phyloP scores from a whole-genome alignment of 805 yeast genomes.

The Starmerella khaoyaiensis region DNA sequence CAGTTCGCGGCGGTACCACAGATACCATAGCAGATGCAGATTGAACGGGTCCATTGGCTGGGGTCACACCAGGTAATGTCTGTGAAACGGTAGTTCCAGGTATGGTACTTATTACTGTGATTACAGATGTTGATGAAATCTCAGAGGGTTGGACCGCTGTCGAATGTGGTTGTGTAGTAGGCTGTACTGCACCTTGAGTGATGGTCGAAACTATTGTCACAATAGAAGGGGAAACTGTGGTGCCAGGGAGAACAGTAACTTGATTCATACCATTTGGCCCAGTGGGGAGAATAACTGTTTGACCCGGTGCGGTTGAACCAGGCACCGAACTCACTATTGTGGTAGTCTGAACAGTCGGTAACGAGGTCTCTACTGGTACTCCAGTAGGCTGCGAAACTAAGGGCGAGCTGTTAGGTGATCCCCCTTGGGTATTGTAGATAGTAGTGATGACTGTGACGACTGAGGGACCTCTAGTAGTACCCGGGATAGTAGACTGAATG shows the following conservation, averaged over 20 bases:
- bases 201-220: constrained; percentile 3
- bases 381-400: no score
- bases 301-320: background rate
- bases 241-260: constrained; percentile 2
- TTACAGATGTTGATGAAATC: background rate
- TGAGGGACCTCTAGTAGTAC: constrained; percentile 9
- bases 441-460: constrained; percentile 9
- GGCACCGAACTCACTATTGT: background rate
- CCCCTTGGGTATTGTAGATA: constrained; percentile 4
- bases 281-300: constrained; percentile 1
- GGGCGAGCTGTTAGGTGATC: background rate
- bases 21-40: constrained; percentile 15
- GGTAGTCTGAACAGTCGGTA: background rate
- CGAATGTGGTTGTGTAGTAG: background rate
- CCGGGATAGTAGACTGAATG: constrained; percentile 1
- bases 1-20: background rate
- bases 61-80: constrained; percentile 3
- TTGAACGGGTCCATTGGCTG: constrained; percentile 11
- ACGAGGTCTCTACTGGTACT: background rate
- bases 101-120: constrained; percentile 3
- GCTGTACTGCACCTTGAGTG: background rate
- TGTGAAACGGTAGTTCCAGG: constrained; percentile 11
- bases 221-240: constrained; percentile 2
- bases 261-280: background rate
- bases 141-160: background rate